Base-by-base conservation (phyloP, 768 basidiomycete species). In the Sporobolomyces phaffii region DNA sequence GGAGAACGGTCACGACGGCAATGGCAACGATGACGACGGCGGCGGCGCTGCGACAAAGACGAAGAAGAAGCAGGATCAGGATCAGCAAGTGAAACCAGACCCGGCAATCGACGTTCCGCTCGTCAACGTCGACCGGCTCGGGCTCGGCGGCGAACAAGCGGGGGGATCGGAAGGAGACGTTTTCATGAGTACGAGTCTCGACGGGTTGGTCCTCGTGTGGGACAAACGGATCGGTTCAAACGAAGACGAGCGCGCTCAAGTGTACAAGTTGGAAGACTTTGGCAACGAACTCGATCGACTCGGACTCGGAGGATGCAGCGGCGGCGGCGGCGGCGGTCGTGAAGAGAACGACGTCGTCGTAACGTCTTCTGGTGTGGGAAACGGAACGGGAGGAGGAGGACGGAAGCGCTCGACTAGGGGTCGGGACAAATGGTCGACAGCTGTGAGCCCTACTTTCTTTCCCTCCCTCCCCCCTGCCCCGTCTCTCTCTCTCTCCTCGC, bases 161-260 rank as follows among this genome's bases (percentile, higher is more conserved):
- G 52, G 22, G 36, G 52, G 34, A 38, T 31, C 33, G 3, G 29
- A 22, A 14, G 50, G 50, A 33, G 29, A 31, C 11, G 17, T 49
- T 24, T 78, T 98, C 31, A 83, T 99, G 84, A 91, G 90, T 14
- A 86, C 89, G 34, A 87, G 86, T 13, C 87, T 94, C 72, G 93
- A 98, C 73, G 94, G 96, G 2, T 89, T 93, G 75, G 84, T 97
- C 20, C 83, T 92, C 51, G 77, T 99, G 17, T 94, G 94, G 88
- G 94, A 99, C 76, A 83, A 86, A 74, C 81, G 94, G 69, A 84
- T 84, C 0, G 26, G n/a, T 47, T 47, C 45, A 24, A 7, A 10
- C 24, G 52, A 41, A 31, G 60, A 47, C 8, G 38, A 44, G 28
- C 22, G 47, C 22, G 61, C 70, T 1, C 43, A 29, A 5, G 59